Evolutionary conservation across 192 early-diverging fungal species (phyloP).

Genomic region (Gigaspora rosea): DNA sequence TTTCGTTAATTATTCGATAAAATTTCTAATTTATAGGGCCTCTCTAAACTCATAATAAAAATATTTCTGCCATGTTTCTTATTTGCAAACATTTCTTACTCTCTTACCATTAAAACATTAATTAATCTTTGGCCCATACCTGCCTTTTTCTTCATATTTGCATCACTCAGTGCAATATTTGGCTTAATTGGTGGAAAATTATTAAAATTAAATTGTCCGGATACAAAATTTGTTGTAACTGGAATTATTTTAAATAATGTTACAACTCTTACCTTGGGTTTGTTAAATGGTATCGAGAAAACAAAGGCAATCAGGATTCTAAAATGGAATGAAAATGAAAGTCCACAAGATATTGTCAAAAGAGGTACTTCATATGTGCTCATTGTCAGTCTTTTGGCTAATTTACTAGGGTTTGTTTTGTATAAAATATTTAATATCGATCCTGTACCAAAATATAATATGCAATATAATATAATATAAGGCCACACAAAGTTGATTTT

Average conservation of each 20-base stretch:
- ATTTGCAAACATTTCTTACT: conserved; percentile 17
- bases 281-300: conserved; percentile 21
- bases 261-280: conserved; percentile 25
- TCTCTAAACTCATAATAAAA: conserved; percentile 24
- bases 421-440: background rate
- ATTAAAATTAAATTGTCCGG: conserved; percentile 3
- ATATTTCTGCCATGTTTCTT: conserved; percentile 31
- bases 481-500: no score
- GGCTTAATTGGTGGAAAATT: conserved; percentile 31
- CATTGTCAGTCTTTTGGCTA: conserved; percentile 18
- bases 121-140: conserved; percentile 31
- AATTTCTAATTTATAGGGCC: conserved; percentile 1
- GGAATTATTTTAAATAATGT: conserved; percentile 36
- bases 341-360: background rate
- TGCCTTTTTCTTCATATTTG: conserved; percentile 12
- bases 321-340: conserved; percentile 5
- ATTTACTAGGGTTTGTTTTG: conserved; percentile 22
- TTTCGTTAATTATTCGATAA: background rate
- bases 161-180: background rate
- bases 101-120: conserved; percentile 28
- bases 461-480: no score
- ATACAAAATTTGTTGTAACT: conserved; percentile 25
- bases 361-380: conserved; percentile 32
- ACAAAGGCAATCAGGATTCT: conserved; percentile 25
- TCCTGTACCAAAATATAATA: background rate